Conservation (phyloP, 2,329 filamentous ascomycete species). For the Alternaria atra region DNA sequence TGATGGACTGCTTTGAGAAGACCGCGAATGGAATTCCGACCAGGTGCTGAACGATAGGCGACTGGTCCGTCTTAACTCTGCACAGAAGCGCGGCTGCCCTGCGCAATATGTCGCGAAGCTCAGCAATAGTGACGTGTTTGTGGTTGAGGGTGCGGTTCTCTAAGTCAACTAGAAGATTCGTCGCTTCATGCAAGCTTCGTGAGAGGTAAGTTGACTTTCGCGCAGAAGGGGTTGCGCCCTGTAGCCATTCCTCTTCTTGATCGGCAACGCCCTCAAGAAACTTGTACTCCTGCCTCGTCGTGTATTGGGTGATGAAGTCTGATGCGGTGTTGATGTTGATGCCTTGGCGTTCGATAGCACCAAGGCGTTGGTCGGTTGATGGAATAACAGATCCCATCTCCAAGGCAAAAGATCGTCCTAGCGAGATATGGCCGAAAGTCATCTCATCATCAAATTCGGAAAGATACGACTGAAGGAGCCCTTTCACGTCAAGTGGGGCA, state of each 20-base stretch:
- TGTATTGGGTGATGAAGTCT: slow-evolving; percentile 97
- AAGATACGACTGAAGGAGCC: slow-evolving; percentile 92
- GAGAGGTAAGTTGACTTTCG: slow-evolving; percentile 34
- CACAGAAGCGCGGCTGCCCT: slow-evolving; percentile 88
- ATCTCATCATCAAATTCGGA: slow-evolving; percentile 94
- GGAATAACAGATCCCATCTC: slow-evolving; percentile 92
- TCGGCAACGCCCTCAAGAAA: slow-evolving; percentile 80
- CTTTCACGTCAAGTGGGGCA: slow-evolving; percentile 92
- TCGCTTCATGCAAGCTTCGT: slow-evolving; percentile 61
- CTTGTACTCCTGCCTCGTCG: slow-evolving; percentile 93
- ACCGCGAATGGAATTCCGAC: slow-evolving; percentile 92
- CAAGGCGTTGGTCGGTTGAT: slow-evolving; percentile 82
- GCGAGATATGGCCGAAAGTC: slow-evolving; percentile 87
- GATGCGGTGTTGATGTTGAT: slow-evolving; percentile 88
- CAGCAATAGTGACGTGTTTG: slow-evolving; percentile 73
- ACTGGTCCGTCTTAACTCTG: slow-evolving; percentile 76
- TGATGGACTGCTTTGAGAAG: slow-evolving; percentile 95
- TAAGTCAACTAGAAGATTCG: slow-evolving; percentile 73
- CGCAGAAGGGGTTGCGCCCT: slow-evolving; percentile 55
- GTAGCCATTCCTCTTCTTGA: slow-evolving; percentile 69
- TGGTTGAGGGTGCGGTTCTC: slow-evolving; percentile 74
- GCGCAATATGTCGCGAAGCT: slow-evolving; percentile 82
- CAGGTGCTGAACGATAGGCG: slow-evolving; percentile 82
- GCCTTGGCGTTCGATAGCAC: slow-evolving; percentile 77
- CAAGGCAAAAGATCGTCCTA: slow-evolving; percentile 92